phyloP scores from a whole-genome alignment of 257 asterid species.

The Nicotiana knightiana region DNA sequence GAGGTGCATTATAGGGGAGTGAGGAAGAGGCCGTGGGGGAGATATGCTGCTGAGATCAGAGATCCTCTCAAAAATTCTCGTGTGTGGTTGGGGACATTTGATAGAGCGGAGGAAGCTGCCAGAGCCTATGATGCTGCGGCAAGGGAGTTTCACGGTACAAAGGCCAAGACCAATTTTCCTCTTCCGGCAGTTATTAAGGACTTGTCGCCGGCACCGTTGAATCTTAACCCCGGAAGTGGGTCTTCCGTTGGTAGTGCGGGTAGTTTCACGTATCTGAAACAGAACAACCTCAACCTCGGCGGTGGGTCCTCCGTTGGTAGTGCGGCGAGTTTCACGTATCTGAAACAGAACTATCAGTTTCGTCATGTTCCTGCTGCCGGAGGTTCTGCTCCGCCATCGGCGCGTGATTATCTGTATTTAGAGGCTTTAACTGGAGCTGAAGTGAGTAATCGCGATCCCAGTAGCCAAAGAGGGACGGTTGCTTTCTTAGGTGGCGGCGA shows the following conservation, averaged over 20 bases:
- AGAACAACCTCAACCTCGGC: conserved; percentile 20
- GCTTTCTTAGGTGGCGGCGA: neutral
- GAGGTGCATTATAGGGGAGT: conserved; percentile 15
- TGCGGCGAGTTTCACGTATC: neutral
- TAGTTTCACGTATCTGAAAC: neutral
- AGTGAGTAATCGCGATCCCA: neutral
- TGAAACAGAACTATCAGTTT: neutral
- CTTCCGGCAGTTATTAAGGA: neutral
- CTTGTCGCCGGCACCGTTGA: neutral
- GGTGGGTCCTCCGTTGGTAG: conserved; percentile 21
- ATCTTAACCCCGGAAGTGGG: conserved; percentile 18
- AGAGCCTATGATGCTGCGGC: conserved; percentile 27
- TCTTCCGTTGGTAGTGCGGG: conserved; percentile 12
- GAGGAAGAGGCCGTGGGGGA: conserved; percentile 24
- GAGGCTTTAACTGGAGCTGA: neutral
- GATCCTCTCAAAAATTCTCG: conserved; percentile 19
- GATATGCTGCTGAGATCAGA: conserved; percentile 24
- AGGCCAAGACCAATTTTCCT: conserved; percentile 28
- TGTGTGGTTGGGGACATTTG: conserved; percentile 29
- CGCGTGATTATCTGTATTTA: neutral
- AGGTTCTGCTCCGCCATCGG: neutral
- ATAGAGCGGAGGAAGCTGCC: conserved; percentile 32
- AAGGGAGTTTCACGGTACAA: conserved; percentile 17
- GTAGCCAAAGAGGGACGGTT: neutral
- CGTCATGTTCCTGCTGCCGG: neutral